Percentiles rank a stretch among this genome's conserved stretches.
phyloP scores from a whole-genome alignment of 768 basidiomycete species.

The Suillus luteus region DNA sequence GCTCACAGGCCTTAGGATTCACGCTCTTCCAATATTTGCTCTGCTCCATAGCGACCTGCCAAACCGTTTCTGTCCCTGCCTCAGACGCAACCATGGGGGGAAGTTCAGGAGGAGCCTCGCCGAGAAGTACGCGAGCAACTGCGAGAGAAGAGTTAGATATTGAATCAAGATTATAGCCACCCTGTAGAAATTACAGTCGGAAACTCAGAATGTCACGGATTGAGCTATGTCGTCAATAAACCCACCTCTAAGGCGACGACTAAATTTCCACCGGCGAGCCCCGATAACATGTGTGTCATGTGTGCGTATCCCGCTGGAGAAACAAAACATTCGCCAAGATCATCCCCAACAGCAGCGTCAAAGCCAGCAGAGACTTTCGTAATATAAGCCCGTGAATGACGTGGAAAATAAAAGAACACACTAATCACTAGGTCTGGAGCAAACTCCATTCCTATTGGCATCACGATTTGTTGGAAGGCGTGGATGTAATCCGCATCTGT shows the following conservation, averaged over 20 bases:
- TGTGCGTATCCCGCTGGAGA: slow-evolving; percentile 93
- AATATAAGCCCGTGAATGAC: not conserved
- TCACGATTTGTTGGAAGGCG: slow-evolving; percentile 92
- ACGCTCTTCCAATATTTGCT: slow-evolving; percentile 91
- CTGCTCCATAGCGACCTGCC: slow-evolving; percentile 84
- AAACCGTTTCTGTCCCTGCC: slow-evolving; percentile 85
- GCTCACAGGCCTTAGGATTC: slow-evolving; percentile 80
- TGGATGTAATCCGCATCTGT: slow-evolving; percentile 95
- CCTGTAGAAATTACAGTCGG: slow-evolving; percentile 48
- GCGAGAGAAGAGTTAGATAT: slow-evolving; percentile 87
- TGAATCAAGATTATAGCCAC: slow-evolving; percentile 92
- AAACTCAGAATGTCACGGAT: slow-evolving; percentile 2
- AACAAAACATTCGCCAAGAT: slow-evolving; percentile 88
- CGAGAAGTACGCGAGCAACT: slow-evolving; percentile 85
- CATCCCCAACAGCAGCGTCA: slow-evolving; percentile 93
- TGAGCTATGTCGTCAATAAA: not conserved
- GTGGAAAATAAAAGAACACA: slow-evolving; percentile 40
- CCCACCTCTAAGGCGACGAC: slow-evolving; percentile 92
- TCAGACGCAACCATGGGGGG: slow-evolving; percentile 75
- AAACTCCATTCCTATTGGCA: slow-evolving; percentile 98
- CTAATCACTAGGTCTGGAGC: slow-evolving; percentile 95
- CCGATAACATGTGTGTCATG: slow-evolving; percentile 96
- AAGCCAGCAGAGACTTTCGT: slow-evolving; percentile 94
- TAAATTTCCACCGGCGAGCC: slow-evolving; percentile 83
- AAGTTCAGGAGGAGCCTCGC: slow-evolving; percentile 80